phyloP scores from a whole-genome alignment of 1,284 basidiomycete genomes.

The Phylloboletellus chloephorus region DNA sequence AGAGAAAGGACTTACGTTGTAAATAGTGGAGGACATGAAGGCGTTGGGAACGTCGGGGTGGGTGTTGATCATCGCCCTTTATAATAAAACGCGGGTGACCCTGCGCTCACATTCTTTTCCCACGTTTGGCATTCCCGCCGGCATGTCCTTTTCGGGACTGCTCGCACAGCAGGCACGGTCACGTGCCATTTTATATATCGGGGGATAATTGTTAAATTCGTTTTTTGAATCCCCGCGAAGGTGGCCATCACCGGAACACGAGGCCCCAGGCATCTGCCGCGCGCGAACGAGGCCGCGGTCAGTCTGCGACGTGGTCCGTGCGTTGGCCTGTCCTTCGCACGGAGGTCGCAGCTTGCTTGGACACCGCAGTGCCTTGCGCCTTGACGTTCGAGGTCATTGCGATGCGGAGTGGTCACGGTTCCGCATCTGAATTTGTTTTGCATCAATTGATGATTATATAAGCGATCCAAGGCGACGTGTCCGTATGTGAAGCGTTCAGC shows the following conservation, averaged over 20 bases:
- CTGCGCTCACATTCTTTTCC: slow-evolving; percentile 32
- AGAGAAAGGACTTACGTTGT: slow-evolving; percentile 37
- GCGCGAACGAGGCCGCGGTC: slow-evolving; percentile 5
- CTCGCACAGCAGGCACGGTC: slow-evolving; percentile 28
- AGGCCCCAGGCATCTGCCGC: slow-evolving; percentile 5
- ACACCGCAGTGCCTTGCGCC: slow-evolving; percentile 13
- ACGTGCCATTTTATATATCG: slow-evolving; percentile 26
- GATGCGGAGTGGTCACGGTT: slow-evolving; percentile 6
- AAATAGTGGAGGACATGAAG: slow-evolving; percentile 43
- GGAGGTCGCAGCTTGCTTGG: slow-evolving; percentile 14
- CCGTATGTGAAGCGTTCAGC: neutral
- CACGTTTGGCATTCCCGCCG: slow-evolving; percentile 34
- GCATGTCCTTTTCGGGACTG: slow-evolving; percentile 28
- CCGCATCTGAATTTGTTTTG: slow-evolving; percentile 7
- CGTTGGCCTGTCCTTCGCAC: slow-evolving; percentile 13
- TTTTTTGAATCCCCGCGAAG: slow-evolving; percentile 20
- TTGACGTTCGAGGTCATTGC: neutral
- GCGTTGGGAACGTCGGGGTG: slow-evolving; percentile 36
- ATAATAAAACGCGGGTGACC: slow-evolving; percentile 34
- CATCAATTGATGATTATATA: neutral
- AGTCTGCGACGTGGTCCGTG: neutral
- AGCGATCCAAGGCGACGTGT: slow-evolving; percentile 1
- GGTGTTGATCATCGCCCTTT: slow-evolving; percentile 38
- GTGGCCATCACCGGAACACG: slow-evolving; percentile 16
- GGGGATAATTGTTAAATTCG: slow-evolving; percentile 16